phyloP scores from a whole-genome alignment of 331 rosid genomes.

The Malus hybrid region DNA sequence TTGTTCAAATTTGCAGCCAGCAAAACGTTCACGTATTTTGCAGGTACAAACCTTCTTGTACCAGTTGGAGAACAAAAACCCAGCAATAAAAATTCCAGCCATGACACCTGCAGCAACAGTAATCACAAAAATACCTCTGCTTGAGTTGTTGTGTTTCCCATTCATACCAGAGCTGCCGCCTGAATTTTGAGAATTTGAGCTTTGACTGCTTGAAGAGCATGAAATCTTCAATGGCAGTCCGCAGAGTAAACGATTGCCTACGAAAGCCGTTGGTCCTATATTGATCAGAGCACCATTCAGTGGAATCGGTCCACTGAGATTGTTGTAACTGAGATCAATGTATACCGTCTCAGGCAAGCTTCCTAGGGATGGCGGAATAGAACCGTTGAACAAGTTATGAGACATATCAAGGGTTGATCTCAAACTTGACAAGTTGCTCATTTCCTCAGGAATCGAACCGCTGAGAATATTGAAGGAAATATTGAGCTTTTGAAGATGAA shows the following conservation, averaged over 20 bases:
- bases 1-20: conserved; percentile 27
- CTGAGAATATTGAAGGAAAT: conserved; percentile 65
- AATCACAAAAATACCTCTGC: conserved; percentile 45
- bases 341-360: conserved; percentile 84
- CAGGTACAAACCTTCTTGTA: conserved; percentile 60
- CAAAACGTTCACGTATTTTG: conserved; percentile 22
- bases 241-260: conserved; percentile 79
- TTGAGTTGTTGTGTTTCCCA: conserved; percentile 11
- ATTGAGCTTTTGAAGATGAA: conserved; percentile 50
- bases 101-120: conserved; percentile 65
- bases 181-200: conserved; percentile 26
- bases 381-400: conserved; percentile 67
- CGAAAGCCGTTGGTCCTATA: conserved; percentile 94
- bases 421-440: conserved; percentile 71
- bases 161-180: neutral
- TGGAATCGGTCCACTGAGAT: conserved; percentile 79
- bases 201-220: conserved; percentile 43
- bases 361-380: conserved; percentile 71
- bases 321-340: conserved; percentile 73
- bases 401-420: conserved; percentile 86
- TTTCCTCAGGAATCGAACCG: conserved; percentile 65
- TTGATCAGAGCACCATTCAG: conserved; percentile 83
- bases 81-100: conserved; percentile 70
- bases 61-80: conserved; percentile 68
- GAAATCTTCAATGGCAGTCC: conserved; percentile 80